Base-by-base conservation (phyloP, 2,329 filamentous ascomycete genomes). In the Domatiomyces catenatus region DNA sequence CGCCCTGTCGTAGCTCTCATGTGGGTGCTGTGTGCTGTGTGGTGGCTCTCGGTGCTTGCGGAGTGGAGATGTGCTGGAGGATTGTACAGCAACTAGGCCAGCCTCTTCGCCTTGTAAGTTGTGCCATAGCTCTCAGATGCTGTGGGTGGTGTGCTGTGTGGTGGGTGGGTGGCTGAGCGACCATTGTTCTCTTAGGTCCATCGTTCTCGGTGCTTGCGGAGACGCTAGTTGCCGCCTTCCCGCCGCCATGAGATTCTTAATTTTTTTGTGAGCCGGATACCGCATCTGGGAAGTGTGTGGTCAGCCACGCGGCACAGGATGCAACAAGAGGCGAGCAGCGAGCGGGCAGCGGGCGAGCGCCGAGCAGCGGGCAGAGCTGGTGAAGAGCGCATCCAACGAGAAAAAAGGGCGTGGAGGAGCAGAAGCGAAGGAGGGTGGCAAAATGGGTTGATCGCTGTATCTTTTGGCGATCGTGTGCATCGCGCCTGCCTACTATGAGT, bases 21-120 rank as follows among this genome's bases (percentile, higher is more conserved):
- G 22, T 24, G n/a, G n/a, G n/a, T n/a, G n/a, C n/a, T n/a, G n/a
- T n/a, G n/a, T n/a, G n/a, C n/a, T n/a, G n/a, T n/a, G n/a, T n/a
- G n/a, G n/a, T n/a, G n/a, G n/a, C 22, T 24, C 22, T 24, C 22
- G 6, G 22, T n/a, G n/a, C n/a, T n/a, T n/a, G 58, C 46, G 58
- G 53, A 20, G 58, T 60, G 45, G 58, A 60, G 58, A 60, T 48
- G 58, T 59, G 51, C 54, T 60, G 36, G 56, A 56, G 49, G 56
- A 56, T 51, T 51, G 15, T 60, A 59, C 48, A 54, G 55, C 8
- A 50, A 42, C 47, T 18, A 39, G 19, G n/a, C n/a, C 19, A 19
- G 42, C 42, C n/a, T 43, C 42, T 17, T 3, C 42, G 8, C n/a
- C 8, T 17, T 24, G 22, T 24, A n/a, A n/a, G n/a, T n/a, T n/a